phyloP scores from a whole-genome alignment of 306 rosid species.

The Prunus mume region DNA sequence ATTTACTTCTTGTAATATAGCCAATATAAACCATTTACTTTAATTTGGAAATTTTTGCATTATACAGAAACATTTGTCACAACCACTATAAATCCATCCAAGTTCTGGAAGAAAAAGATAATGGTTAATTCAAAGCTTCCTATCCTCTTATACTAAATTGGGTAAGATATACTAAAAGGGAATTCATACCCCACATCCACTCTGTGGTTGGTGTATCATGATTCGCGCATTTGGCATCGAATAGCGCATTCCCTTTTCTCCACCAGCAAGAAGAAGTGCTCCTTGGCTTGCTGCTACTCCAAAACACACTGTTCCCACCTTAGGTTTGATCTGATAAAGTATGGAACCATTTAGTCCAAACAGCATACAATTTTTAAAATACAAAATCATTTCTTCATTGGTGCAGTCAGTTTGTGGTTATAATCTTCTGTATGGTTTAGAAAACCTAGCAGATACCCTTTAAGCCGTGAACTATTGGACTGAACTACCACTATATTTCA shows the following conservation, averaged over 20 bases:
- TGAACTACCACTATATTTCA: neutral
- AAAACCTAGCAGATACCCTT: neutral
- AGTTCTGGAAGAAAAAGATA: too few species aligned
- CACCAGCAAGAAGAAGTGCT: slow-evolving; percentile 97
- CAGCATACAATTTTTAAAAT: slow-evolving; percentile 6
- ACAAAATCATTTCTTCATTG: neutral
- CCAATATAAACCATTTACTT: slow-evolving; percentile 1
- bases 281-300: slow-evolving; percentile 99
- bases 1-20: neutral
- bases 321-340: slow-evolving; percentile 83
- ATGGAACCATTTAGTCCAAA: slow-evolving; percentile 20
- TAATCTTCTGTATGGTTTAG: neutral
- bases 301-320: slow-evolving; percentile 90
- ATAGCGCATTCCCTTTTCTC: slow-evolving; percentile 97
- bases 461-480: neutral
- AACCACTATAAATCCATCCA: too few species aligned
- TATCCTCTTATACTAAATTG: slow-evolving; percentile 5
- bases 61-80: neutral
- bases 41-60: neutral
- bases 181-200: slow-evolving; percentile 83
- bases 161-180: neutral
- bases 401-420: neutral
- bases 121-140: neutral
- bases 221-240: slow-evolving; percentile 98
- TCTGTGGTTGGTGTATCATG: slow-evolving; percentile 95